Evolutionary conservation across 441 rosid species (phyloP).

Genomic region (Cnidoscolus chayamansa): DNA sequence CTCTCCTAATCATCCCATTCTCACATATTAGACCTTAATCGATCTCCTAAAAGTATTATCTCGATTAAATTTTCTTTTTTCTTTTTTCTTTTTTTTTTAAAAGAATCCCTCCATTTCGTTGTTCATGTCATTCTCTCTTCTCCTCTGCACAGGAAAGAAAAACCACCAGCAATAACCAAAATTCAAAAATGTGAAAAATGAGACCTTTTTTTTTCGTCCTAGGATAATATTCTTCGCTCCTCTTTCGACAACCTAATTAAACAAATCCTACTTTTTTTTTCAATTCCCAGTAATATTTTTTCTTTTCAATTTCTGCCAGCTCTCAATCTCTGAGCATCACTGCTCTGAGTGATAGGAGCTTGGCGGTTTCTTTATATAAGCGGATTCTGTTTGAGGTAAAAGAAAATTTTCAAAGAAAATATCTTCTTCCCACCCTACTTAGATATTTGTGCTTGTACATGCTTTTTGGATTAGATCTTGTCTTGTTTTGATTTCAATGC

Average conservation of each 20-base stretch:
- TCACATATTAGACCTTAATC: not conserved
- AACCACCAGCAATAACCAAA: not conserved
- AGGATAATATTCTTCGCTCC: not conserved
- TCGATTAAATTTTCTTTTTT: not conserved
- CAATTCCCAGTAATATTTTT: not conserved
- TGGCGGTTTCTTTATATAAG: not conserved
- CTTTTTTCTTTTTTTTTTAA: not conserved
- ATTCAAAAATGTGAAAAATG: constrained; percentile 14
- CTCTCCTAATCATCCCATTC: not conserved
- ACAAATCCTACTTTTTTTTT: not conserved
- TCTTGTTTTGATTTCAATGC: not conserved
- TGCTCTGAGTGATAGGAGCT: constrained; percentile 1
- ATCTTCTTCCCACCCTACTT: constrained; percentile 7
- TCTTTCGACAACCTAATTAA: not conserved
- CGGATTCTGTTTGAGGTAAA: constrained; percentile 1
- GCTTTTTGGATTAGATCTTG: constrained; percentile 2
- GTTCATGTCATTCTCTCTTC: not conserved
- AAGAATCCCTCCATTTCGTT: constrained; percentile 11
- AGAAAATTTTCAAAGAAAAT: not conserved
- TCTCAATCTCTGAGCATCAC: not conserved
- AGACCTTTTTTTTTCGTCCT: not conserved
- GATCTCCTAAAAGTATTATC: not conserved
- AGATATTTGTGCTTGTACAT: not conserved
- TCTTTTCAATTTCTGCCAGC: not conserved
- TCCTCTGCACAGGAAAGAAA: not conserved